These are phyloP conservation scores for Neocucurbitaria cava DNA, from an alignment of 2,329 filamentous ascomycete genomes.

Conservation along the genomic window DNA sequence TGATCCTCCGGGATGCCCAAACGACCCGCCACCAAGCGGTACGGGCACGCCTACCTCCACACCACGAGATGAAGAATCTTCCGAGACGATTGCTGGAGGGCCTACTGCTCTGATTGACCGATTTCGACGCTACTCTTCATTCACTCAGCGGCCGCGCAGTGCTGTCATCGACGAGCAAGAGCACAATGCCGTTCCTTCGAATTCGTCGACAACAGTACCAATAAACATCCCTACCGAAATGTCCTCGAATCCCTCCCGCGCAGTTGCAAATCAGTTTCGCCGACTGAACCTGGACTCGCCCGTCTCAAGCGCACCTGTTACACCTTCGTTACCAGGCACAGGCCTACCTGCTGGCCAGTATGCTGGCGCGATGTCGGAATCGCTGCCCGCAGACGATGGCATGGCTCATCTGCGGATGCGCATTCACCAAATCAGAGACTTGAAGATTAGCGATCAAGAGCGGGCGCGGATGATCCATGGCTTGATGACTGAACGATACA, in stretches of 20 bases:
- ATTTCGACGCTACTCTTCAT: conserved; percentile 29
- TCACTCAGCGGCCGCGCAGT: conserved; percentile 31
- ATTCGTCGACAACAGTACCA: conserved; percentile 23
- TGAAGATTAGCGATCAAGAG: conserved; percentile 55
- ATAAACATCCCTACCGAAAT: conserved; percentile 38
- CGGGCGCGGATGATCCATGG: conserved; percentile 58
- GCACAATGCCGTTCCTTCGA: conserved; percentile 24
- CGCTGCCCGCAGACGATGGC: conserved; percentile 59
- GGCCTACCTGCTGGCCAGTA: conserved; percentile 21
- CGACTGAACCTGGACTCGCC: conserved; percentile 31
- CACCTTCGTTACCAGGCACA: conserved; percentile 17
- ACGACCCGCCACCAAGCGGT: conserved; percentile 9
- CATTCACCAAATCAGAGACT: conserved; percentile 56
- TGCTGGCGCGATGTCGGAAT: conserved; percentile 41
- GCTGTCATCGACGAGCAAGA: conserved; percentile 33
- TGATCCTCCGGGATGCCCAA: conserved; percentile 15
- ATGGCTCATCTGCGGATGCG: conserved; percentile 56
- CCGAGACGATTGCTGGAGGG: conserved; percentile 8
- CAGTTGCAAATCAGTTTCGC: conserved; percentile 36
- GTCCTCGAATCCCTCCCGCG: conserved; percentile 40
- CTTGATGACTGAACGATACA: conserved; percentile 59
- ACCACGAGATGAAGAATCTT: conserved; percentile 14
- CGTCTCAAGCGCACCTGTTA: conserved; percentile 32
- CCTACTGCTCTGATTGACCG: conserved; percentile 20
- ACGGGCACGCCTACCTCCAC: conserved; percentile 10